Percentiles rank a stretch among this genome's conserved stretches.
Conservation (phyloP, 2,329 filamentous ascomycete species). For the Ciborinia camelliae region DNA sequence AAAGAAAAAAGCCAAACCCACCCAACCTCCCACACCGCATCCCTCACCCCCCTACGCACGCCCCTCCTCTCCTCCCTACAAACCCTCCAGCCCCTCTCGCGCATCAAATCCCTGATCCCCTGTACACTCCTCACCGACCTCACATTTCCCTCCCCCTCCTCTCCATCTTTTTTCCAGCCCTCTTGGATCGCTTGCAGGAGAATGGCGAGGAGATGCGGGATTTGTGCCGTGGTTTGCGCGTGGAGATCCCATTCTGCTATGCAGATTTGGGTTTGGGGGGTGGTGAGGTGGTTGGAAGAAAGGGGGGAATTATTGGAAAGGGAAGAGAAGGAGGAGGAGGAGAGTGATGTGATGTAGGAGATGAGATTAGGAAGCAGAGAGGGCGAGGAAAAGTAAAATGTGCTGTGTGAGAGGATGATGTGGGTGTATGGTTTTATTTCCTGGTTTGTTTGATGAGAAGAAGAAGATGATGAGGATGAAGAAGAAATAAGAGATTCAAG, state of each 20-base stretch:
- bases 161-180: slow-evolving; percentile 39
- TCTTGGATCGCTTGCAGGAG: slow-evolving; percentile 46
- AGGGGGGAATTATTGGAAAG: no score
- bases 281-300: slow-evolving; percentile 23
- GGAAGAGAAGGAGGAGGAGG: background rate
- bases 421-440: slow-evolving; percentile 41
- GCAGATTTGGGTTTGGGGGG: slow-evolving; percentile 40
- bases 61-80: slow-evolving; percentile 41
- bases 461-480: slow-evolving; percentile 37
- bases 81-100: slow-evolving; percentile 27
- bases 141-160: slow-evolving; percentile 42
- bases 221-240: slow-evolving; percentile 40
- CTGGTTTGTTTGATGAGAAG: slow-evolving; percentile 38
- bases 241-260: slow-evolving; percentile 48
- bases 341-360: background rate
- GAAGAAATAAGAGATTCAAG: slow-evolving; percentile 13
- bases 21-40: slow-evolving; percentile 49
- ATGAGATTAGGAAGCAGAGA: slow-evolving; percentile 41
- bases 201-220: slow-evolving; percentile 51
- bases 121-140: background rate
- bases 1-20: no score
- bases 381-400: slow-evolving; percentile 52
- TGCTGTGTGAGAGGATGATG: slow-evolving; percentile 48
- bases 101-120: slow-evolving; percentile 21
- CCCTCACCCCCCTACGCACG: slow-evolving; percentile 42